Conservation (phyloP, 768 basidiomycete species). For the Termitomyces sp. region DNA sequence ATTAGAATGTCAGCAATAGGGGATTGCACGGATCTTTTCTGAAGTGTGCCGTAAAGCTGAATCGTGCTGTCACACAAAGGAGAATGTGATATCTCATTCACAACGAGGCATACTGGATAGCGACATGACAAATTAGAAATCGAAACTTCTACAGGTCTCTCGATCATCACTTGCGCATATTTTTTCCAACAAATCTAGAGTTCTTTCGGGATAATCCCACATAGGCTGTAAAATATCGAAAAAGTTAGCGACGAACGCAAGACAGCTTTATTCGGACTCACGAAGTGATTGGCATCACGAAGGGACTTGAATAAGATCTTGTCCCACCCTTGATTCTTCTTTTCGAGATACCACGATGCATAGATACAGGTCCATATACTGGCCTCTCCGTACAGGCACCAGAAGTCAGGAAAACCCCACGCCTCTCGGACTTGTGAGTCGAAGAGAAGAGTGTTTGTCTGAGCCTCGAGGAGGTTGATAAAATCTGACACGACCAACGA, state of each 20-base stretch:
- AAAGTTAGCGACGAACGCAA: no score
- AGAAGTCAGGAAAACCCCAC: background rate
- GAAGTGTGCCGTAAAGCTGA: no score
- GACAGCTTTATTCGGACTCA: background rate
- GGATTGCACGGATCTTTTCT: no score
- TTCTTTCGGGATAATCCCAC: slow-evolving; percentile 4
- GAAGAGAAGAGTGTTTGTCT: background rate
- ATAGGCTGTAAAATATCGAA: background rate
- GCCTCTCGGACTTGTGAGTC: background rate
- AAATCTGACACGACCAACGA: background rate
- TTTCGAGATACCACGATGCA: slow-evolving; percentile 4
- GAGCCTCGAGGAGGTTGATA: background rate
- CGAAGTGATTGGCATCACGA: slow-evolving; percentile 5
- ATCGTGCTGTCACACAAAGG: no score
- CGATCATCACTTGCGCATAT: background rate
- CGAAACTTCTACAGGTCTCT: background rate
- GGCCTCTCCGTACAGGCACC: slow-evolving; percentile 3
- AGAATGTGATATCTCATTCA: no score
- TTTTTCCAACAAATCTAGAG: background rate
- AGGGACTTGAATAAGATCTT: background rate
- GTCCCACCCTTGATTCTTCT: background rate
- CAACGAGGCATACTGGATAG: background rate
- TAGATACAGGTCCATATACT: slow-evolving; percentile 1
- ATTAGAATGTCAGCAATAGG: no score
- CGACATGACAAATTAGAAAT: background rate